Base-by-base conservation (phyloP, 345 rosid species). In the Nasturtium officinale region DNA sequence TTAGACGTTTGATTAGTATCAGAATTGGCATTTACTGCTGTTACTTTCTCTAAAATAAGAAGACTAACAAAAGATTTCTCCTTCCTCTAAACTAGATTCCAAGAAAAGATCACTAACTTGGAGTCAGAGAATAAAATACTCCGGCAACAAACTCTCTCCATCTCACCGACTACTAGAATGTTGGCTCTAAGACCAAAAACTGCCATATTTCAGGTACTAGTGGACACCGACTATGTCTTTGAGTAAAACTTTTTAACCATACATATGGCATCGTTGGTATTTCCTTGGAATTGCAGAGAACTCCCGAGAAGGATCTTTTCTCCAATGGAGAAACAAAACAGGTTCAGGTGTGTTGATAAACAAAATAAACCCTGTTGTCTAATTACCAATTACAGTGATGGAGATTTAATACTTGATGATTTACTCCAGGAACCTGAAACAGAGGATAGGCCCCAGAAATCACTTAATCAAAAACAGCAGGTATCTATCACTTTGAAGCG, bases 401-500 rank as follows among this genome's bases (percentile, higher is more conserved):
- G 81, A 85, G 85, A 81, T 65, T 51, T 66, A 47, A 59, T 64
- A 61, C 48, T 33, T 74, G 40, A 53, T 71, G 18, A 51, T 42
- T 48, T 74, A 30, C 65, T 70, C 23, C 71, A 80, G 73, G 92
- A 87, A 73, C 85, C 85, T 59, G 96, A 91, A 79, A 82, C 90
- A 3, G 96, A 91, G 78, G 89, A 88, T 72, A 91, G 79, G 69
- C 96, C 94, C 51, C 98, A 85, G 76, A 95, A 83, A 72, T 87
- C 92, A 60, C 98, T 95, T 50, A 91, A 90, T 67, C 96, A 90
- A 84, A 95, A 85, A 83, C 99, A 95, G 83, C 96, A 82, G 98
- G 99, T 87, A 62, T 47, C 61, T 63, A 54, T 62, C 63, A 43
- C 35, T 53, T 77, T 38, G 45, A 64, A 70, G 28, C 52, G 18